Evolutionary conservation across 352 stramenopile genomes (phyloP), one percentile per base, ranked within the genome.

Genomic region (Phytophthora nicotianae): DNA sequence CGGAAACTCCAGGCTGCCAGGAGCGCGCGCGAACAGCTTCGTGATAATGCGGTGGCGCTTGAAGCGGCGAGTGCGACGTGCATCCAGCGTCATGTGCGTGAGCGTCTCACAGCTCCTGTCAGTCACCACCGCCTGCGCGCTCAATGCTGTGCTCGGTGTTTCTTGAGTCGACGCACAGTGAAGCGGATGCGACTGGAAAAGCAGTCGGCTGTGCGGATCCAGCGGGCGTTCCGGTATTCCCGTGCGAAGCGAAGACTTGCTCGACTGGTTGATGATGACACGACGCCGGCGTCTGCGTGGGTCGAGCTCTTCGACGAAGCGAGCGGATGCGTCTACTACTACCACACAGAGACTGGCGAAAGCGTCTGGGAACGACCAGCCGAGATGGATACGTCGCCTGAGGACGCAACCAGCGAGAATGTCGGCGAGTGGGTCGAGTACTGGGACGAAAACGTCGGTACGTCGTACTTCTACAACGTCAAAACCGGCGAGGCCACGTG

Each of bases 401-500:
- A 66, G 33, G 49, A 60, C 9, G 37, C 59, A 9, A 8, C 50
- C 9, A 37, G 49, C 23, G 48, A 69, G 5, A 58, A 57, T 2
- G 63, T 75, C 5, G 62, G 58, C 13, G 79, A 87, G 29, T 91
- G 82, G 82, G 67, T 89, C 49, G 80, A 89, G 66, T 89, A 81
- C 64, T 91, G 82, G 80, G 82, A 91, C 56, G 82, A 88, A 33
- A 88, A 78, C 51, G 77, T 81, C 7, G 80, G 71, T 1, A 62
- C 79, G 20, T 75, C 71, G 37, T 92, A 92, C 58, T 92, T 82
- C 27, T 87, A 90, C 66, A 90, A 90, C 57, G 71, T 70, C 10
- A 68, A 73, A 43, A 92, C 83, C 0, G 83, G 83, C 2, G 81
- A 90, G 21, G 79, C 80, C 0, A 88, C 77, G n/a, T 92, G 83